phyloP scores from a whole-genome alignment of 225 moss, liverwort and hornwort species.

The Marchantia polymorpha region DNA sequence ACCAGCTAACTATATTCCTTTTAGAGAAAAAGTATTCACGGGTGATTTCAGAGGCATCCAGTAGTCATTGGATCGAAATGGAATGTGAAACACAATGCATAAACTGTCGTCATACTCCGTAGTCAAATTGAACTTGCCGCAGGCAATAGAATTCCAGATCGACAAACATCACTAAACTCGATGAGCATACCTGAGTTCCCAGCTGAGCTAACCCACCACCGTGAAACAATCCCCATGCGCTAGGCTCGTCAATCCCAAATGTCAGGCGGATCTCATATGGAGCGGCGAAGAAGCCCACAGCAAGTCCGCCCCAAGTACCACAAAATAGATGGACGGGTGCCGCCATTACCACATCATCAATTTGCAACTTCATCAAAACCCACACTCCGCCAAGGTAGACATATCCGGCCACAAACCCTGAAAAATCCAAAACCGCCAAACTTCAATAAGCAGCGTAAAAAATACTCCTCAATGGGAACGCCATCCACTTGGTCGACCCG shows the following conservation, averaged over 20 bases:
- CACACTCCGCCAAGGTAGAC: slow-evolving; percentile 35
- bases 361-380: slow-evolving; percentile 33
- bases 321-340: slow-evolving; percentile 45
- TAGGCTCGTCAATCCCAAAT: slow-evolving; percentile 34
- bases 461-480: not conserved
- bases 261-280: slow-evolving; percentile 32
- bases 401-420: slow-evolving; percentile 38
- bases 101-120: not conserved
- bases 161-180: not conserved
- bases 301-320: slow-evolving; percentile 50
- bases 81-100: not conserved
- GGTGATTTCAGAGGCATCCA: not conserved
- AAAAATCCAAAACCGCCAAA: not conserved
- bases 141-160: not conserved
- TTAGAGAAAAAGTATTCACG: not conserved
- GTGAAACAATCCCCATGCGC: slow-evolving; percentile 41
- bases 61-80: not conserved
- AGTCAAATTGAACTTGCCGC: not conserved
- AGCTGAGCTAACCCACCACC: slow-evolving; percentile 42
- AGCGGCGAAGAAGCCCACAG: slow-evolving; percentile 40
- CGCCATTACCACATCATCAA: slow-evolving; percentile 50
- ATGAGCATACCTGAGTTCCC: slow-evolving; percentile 28
- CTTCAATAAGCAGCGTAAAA: not conserved
- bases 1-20: not conserved
- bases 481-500: not conserved